Conservation (phyloP, 495 filamentous ascomycete species). For the Penicillium roqueforti region DNA sequence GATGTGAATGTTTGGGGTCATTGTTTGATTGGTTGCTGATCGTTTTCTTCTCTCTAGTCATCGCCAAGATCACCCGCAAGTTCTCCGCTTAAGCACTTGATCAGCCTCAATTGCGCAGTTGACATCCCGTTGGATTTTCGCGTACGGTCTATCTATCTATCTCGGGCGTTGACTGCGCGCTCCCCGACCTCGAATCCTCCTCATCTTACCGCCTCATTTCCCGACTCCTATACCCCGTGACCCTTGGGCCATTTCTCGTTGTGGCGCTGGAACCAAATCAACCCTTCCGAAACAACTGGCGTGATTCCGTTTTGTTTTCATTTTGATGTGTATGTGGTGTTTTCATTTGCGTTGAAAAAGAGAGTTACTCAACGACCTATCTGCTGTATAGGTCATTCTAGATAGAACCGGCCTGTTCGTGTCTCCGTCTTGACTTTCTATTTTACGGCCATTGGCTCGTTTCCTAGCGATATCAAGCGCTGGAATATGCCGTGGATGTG, state of each 20-base stretch:
- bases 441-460: background rate
- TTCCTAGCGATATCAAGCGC: constrained; percentile 7
- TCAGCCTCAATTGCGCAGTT: background rate
- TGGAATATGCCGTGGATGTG: background rate
- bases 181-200: background rate
- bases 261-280: constrained; percentile 16
- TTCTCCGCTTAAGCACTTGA: constrained; percentile 57
- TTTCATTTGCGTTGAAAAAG: constrained; percentile 24
- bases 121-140: background rate
- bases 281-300: constrained; percentile 15
- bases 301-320: constrained; percentile 25
- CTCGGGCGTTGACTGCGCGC: constrained; percentile 1
- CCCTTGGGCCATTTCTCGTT: constrained; percentile 19
- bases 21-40: constrained; percentile 16
- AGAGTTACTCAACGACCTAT: constrained; percentile 32
- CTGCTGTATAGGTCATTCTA: constrained; percentile 37
- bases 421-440: background rate
- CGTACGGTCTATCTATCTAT: background rate
- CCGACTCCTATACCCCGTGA: constrained; percentile 29
- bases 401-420: constrained; percentile 1
- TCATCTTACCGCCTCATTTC: constrained; percentile 9
- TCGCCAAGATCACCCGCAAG: constrained; percentile 91
- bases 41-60: constrained; percentile 56
- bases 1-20: background rate
- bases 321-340: constrained; percentile 27